Percentiles rank a stretch among this genome's conserved stretches.
Conservation (phyloP, 306 rosid genomes). For the Spatholobus suberectus region DNA sequence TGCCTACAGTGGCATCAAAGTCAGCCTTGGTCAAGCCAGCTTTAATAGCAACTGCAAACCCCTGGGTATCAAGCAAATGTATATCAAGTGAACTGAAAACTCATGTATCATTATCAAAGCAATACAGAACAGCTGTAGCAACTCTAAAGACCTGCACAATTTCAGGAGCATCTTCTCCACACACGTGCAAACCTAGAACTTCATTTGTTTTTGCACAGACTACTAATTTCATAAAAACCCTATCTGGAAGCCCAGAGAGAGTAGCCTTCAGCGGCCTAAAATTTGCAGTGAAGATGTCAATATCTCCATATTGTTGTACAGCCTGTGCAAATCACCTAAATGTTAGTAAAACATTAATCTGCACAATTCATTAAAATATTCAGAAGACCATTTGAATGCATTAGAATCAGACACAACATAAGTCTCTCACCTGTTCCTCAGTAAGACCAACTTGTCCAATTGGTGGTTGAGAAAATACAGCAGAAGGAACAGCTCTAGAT, state of each 20-base stretch:
- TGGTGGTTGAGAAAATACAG: slow-evolving; percentile 99
- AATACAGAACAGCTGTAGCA: slow-evolving; percentile 28
- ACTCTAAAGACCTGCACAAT: slow-evolving; percentile 75
- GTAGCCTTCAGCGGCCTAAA: slow-evolving; percentile 96
- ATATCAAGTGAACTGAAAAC: slow-evolving; percentile 34
- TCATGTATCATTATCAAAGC: slow-evolving; percentile 25
- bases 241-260: slow-evolving; percentile 90
- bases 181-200: slow-evolving; percentile 88
- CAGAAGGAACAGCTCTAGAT: slow-evolving; percentile 84
- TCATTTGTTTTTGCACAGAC: slow-evolving; percentile 79
- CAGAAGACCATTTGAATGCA: slow-evolving; percentile 26
- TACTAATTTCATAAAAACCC: slow-evolving; percentile 85
- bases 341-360: slow-evolving; percentile 30
- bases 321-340: slow-evolving; percentile 65
- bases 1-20: slow-evolving; percentile 89
- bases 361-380: slow-evolving; percentile 24
- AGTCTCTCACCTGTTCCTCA: slow-evolving; percentile 81
- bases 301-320: slow-evolving; percentile 71
- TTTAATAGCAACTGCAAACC: slow-evolving; percentile 94
- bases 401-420: slow-evolving; percentile 16
- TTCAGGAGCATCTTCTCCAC: slow-evolving; percentile 97
- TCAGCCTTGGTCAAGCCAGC: slow-evolving; percentile 93
- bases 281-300: slow-evolving; percentile 84
- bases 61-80: slow-evolving; percentile 58
- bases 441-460: slow-evolving; percentile 91